Conservation (phyloP, 2,329 filamentous ascomycete genomes). For the Sporothrix humicola region DNA sequence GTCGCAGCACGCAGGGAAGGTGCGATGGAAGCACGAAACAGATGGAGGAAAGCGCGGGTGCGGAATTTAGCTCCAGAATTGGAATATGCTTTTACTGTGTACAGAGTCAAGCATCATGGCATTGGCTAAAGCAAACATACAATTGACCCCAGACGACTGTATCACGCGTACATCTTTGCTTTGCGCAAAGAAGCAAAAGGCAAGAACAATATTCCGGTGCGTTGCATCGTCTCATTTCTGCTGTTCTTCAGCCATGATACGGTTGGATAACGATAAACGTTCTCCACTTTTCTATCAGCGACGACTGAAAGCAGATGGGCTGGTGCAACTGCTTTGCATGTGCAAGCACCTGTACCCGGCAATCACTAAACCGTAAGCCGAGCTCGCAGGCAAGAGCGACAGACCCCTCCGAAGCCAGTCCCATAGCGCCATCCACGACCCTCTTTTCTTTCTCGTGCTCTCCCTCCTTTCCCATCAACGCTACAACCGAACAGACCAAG, state of each 20-base stretch:
- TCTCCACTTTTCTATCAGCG: background rate
- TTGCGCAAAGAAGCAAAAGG: conserved; percentile 3
- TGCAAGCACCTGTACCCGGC: conserved; percentile 28
- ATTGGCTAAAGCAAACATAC: background rate
- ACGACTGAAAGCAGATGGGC: background rate
- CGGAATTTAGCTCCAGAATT: background rate
- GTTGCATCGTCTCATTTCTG: background rate
- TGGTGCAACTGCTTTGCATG: conserved; percentile 12
- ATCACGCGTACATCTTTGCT: background rate
- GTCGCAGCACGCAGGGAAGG: background rate
- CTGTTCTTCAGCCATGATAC: background rate
- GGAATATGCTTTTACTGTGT: background rate
- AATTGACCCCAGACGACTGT: background rate
- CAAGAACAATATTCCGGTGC: conserved; percentile 17
- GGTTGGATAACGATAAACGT: conserved; percentile 12
- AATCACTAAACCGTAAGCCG: conserved; percentile 33
- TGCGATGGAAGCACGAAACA: background rate
- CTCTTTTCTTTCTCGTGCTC: conserved; percentile 14
- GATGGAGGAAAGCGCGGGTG: background rate
- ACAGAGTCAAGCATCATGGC: background rate
- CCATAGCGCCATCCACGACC: conserved; percentile 22
- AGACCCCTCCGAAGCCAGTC: conserved; percentile 27
- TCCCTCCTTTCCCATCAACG: conserved; percentile 18
- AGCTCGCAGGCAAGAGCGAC: conserved; percentile 24
- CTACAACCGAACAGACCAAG: conserved; percentile 30